Evolutionary conservation across 179 eudicot genomes (phyloP).

Genomic region (Pouteria campechiana): DNA sequence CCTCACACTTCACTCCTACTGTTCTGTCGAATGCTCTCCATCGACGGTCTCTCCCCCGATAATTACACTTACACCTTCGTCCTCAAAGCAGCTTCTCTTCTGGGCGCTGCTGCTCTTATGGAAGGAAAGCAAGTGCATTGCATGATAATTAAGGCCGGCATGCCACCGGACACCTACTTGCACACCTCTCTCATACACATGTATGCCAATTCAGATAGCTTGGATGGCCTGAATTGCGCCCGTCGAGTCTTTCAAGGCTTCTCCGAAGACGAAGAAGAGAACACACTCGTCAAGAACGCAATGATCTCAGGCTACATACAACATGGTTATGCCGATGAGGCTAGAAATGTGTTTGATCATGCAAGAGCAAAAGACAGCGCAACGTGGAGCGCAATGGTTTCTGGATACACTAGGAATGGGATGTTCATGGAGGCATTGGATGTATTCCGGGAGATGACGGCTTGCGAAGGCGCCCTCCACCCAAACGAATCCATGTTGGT

Average conservation of each 20-base stretch:
- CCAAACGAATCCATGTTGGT: slow-evolving; percentile 10
- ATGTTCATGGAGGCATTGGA: slow-evolving; percentile 9
- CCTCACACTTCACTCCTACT: slow-evolving; percentile 2
- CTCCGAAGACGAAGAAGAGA: slow-evolving; percentile 6
- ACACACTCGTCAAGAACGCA: slow-evolving; percentile 3
- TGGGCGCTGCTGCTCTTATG: slow-evolving; percentile 7
- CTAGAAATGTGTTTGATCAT: slow-evolving; percentile 5
- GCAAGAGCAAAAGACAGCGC: slow-evolving; percentile 5
- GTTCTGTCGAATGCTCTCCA: not conserved
- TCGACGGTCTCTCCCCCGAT: slow-evolving; percentile 4
- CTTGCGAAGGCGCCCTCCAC: not conserved
- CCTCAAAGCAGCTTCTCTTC: slow-evolving; percentile 10
- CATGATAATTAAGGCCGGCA: slow-evolving; percentile 6
- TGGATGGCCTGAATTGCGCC: slow-evolving; percentile 5
- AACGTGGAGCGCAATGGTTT: slow-evolving; percentile 13
- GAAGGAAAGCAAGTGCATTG: slow-evolving; percentile 13
- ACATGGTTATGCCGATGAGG: slow-evolving; percentile 4
- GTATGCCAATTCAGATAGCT: slow-evolving; percentile 4
- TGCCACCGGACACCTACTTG: slow-evolving; percentile 1
- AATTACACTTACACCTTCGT: slow-evolving; percentile 12
- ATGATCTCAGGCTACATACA: slow-evolving; percentile 7
- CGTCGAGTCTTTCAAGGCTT: slow-evolving; percentile 1
- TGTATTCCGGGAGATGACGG: slow-evolving; percentile 4
- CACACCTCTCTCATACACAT: slow-evolving; percentile 7
- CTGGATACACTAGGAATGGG: slow-evolving; percentile 10